Percentiles rank a stretch among this genome's conserved stretches.
Evolutionary conservation across 371 early-diverging fungal genomes (phyloP).

Genomic region (Batrachochytrium dendrobatidis): DNA sequence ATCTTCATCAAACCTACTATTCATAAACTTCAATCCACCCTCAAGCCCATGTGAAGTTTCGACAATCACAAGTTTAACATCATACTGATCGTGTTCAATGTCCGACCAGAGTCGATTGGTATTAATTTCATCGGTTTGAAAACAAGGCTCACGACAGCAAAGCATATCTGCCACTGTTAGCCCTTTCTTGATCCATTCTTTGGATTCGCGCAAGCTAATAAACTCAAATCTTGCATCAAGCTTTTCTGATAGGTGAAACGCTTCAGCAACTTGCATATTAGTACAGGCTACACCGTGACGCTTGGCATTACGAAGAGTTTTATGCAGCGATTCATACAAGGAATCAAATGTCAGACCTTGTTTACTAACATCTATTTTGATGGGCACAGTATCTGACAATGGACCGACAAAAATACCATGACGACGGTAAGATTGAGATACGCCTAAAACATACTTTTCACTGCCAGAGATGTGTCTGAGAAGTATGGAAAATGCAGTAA

Average conservation of each 20-base stretch:
- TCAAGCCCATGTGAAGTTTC: slow-evolving; percentile 18
- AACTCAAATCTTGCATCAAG: slow-evolving; percentile 37
- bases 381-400: slow-evolving; percentile 34
- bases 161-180: slow-evolving; percentile 21
- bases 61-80: slow-evolving; percentile 33
- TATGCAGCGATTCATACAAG: slow-evolving; percentile 14
- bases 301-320: slow-evolving; percentile 11
- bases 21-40: slow-evolving; percentile 28
- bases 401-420: slow-evolving; percentile 35
- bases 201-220: slow-evolving; percentile 16
- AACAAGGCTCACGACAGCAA: background rate
- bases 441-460: slow-evolving; percentile 38
- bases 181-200: slow-evolving; percentile 19
- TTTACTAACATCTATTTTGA: slow-evolving; percentile 33
- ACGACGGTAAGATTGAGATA: slow-evolving; percentile 22
- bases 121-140: slow-evolving; percentile 1
- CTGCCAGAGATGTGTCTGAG: slow-evolving; percentile 40
- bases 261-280: slow-evolving; percentile 7
- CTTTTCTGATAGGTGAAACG: slow-evolving; percentile 7
- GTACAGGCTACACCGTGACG: slow-evolving; percentile 23
- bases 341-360: slow-evolving; percentile 30
- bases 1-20: slow-evolving; percentile 26
- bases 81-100: slow-evolving; percentile 17
- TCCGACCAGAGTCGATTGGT: slow-evolving; percentile 26
- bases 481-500: slow-evolving; percentile 41